Base-by-base conservation (phyloP, 768 basidiomycete genomes). In the Podaxis mareebaensis region DNA sequence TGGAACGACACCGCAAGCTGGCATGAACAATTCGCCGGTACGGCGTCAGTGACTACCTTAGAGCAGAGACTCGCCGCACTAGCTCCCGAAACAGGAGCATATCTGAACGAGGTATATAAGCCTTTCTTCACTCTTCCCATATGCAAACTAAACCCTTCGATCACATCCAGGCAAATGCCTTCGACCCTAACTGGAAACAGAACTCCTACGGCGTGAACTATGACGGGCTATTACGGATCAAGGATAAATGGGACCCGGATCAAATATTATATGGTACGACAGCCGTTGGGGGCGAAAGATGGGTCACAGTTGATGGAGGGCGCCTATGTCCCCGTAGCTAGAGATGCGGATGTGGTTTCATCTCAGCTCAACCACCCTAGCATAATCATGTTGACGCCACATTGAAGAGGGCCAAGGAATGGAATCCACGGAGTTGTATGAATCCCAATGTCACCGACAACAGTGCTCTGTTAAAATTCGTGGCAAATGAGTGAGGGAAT, bases 191-290 rank as follows among this genome's bases (percentile, higher is more conserved):
- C 46, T 68, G 68, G 66, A 63, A 67, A 44, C 30, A 49, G 6
- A 49, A 61, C 26, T 65, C 65, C 22, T 68, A 65, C 30, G 66
- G 68, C 4, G 24, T 26, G 10, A 68, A 68, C 30, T 68, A 68
- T 42, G 54, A 60, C 8, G 59, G 51, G 13, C 58, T 68, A 0
- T 10, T 68, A 1, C 49, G 39, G 17, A 64, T 67, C 13, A 68
- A 68, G 36, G 55, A 67, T 15, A 63, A 40, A 12, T 67, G 63
- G 55, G 68, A 68, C 22, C 62, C 66, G 1, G 44, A 55, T 36
- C 61, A 67, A 26, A 53, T 64, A 6, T 20, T 68, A 22, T 68
- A 68, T 49, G 68, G 68, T 24, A 58, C 62, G 36, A 68, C 68
- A 2, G 68, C 68, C 7, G 63, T 68, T 2, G 66, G 63, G 17